Evolutionary conservation across 768 basidiomycete genomes (phyloP).

Genomic region (Amanita jacksonii): DNA sequence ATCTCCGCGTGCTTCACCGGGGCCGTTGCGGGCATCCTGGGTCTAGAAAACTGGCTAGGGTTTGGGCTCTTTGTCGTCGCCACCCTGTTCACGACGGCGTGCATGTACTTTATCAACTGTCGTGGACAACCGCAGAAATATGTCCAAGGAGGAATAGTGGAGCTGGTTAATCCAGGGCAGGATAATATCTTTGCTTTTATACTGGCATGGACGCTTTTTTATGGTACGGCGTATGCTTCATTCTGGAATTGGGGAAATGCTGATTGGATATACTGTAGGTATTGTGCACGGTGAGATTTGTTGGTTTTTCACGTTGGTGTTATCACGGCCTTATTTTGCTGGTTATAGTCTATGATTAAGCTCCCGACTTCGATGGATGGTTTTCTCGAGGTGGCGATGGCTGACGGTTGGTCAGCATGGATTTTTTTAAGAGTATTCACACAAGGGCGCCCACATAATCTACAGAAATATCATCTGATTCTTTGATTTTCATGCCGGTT

Average conservation of each 20-base stretch:
- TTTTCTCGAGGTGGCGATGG: background rate
- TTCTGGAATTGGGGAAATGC: background rate
- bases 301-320: background rate
- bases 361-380: background rate
- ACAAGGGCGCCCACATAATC: too few relatives aligned
- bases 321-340: background rate
- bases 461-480: too few relatives aligned
- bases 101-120: constrained; percentile 65
- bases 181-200: constrained; percentile 89
- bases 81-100: constrained; percentile 55
- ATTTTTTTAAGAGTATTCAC: too few relatives aligned
- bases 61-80: constrained; percentile 70
- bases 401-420: too few relatives aligned
- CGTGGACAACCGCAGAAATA: constrained; percentile 53
- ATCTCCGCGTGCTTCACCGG: constrained; percentile 79
- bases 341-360: constrained; percentile 16
- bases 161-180: constrained; percentile 76
- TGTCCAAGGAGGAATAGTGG: constrained; percentile 50
- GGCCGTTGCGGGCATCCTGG: constrained; percentile 81
- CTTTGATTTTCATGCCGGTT: too few relatives aligned
- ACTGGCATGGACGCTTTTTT: constrained; percentile 90
- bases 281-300: constrained; percentile 39
- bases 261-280: constrained; percentile 17
- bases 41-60: constrained; percentile 76
- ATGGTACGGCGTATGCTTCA: constrained; percentile 46